phyloP scores from a whole-genome alignment of 208 protist species.

The Crithidia thermophila region DNA sequence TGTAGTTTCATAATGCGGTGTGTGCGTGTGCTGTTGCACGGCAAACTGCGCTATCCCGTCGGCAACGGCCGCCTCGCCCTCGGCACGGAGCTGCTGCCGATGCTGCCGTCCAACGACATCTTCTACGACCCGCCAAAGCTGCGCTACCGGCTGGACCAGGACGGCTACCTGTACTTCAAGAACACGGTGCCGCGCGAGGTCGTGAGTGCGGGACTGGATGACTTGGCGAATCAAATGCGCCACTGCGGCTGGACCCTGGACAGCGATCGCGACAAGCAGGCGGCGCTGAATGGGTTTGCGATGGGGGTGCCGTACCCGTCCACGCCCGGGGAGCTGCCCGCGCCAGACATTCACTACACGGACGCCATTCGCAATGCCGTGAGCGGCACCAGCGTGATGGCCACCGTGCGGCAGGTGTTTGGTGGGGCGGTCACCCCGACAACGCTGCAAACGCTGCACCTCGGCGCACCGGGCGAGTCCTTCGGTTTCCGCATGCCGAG shows the following conservation, averaged over 20 bases:
- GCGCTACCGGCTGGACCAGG: constrained; percentile 75
- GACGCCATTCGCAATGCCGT: constrained; percentile 66
- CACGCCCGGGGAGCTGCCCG: constrained; percentile 44
- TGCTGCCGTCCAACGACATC: constrained; percentile 85
- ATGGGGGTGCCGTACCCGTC: constrained; percentile 74
- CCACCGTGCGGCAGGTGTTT: constrained; percentile 85
- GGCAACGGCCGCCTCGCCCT: constrained; percentile 58
- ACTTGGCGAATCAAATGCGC: constrained; percentile 70
- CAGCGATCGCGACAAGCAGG: constrained; percentile 46
- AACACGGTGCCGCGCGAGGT: constrained; percentile 70
- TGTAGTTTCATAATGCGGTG: constrained; percentile 36
- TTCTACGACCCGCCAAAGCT: constrained; percentile 87
- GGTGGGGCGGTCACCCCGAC: constrained; percentile 61
- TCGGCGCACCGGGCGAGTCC: constrained; percentile 63
- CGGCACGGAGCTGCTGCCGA: constrained; percentile 61
- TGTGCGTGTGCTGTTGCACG: constrained; percentile 47
- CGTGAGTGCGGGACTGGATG: constrained; percentile 57
- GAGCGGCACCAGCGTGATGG: constrained; percentile 83
- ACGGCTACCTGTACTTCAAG: constrained; percentile 90
- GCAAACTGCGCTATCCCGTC: constrained; percentile 64
- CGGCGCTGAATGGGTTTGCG: constrained; percentile 58
- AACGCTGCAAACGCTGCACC: constrained; percentile 72
- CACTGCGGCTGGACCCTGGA: constrained; percentile 60
- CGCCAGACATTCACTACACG: constrained; percentile 59
- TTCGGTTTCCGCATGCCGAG: constrained; percentile 80